These are phyloP conservation scores for Paramyrothecium sp. DNA, from an alignment of 2,329 filamentous ascomycete genomes.

Conservation along the genomic window DNA sequence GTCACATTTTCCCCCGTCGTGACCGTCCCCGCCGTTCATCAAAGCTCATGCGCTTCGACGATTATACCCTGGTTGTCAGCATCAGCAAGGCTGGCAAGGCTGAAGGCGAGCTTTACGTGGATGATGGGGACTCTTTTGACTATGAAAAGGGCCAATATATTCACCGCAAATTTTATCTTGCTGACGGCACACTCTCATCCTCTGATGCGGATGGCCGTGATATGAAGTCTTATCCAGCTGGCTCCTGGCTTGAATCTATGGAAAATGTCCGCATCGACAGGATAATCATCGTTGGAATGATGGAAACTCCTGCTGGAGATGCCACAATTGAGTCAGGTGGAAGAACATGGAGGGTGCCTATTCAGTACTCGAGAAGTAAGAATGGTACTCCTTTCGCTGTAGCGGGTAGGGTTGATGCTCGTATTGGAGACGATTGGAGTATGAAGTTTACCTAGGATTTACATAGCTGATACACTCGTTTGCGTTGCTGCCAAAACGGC, in stretches of 20 bases:
- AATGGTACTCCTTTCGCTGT: constrained; percentile 50
- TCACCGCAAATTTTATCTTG: constrained; percentile 74
- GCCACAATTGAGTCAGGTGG: constrained; percentile 56
- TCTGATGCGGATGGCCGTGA: constrained; percentile 60
- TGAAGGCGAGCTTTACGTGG: constrained; percentile 80
- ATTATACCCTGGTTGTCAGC: constrained; percentile 82
- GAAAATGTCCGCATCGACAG: constrained; percentile 76
- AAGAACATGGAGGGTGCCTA: constrained; percentile 53
- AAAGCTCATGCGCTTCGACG: constrained; percentile 88
- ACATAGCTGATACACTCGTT: too few relatives aligned
- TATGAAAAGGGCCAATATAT: constrained; percentile 85
- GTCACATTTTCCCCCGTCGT: constrained; percentile 86
- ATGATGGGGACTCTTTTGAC: constrained; percentile 92
- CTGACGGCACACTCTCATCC: constrained; percentile 59
- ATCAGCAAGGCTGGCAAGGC: constrained; percentile 62
- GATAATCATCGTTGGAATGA: constrained; percentile 79
- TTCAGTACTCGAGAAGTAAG: constrained; percentile 56
- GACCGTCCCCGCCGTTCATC: constrained; percentile 84
- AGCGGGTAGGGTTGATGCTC: constrained; percentile 48
- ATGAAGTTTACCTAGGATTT: constrained; percentile 27
- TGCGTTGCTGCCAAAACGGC: too few relatives aligned
- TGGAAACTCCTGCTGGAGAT: constrained; percentile 66
- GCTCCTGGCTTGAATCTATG: constrained; percentile 78
- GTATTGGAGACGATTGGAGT: constrained; percentile 54
- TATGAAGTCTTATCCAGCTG: constrained; percentile 53